Percentiles rank a stretch among this genome's conserved stretches.
phyloP scores from a whole-genome alignment of 352 stramenopile genomes.

The Pythium myriotylum region DNA sequence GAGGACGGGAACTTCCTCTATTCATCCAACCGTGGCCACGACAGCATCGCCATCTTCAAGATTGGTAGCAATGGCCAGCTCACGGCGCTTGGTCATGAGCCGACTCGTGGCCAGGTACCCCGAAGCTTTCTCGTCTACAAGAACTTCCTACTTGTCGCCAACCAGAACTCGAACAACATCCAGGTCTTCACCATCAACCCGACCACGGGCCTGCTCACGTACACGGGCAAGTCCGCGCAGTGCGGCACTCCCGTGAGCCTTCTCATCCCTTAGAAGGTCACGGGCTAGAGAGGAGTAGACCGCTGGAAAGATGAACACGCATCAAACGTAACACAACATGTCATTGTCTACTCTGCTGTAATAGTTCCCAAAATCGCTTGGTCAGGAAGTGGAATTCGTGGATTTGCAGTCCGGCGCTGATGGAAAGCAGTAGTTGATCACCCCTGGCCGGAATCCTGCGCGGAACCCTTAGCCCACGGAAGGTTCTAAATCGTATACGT shows the following conservation, averaged over 20 bases:
- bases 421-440: too few species aligned
- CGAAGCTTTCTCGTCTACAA: constrained; percentile 53
- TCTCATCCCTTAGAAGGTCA: too few species aligned
- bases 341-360: too few species aligned
- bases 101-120: constrained; percentile 42
- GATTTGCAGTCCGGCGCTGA: too few species aligned
- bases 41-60: constrained; percentile 65
- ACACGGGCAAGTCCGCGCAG: constrained; percentile 41
- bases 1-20: constrained; percentile 60
- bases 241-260: constrained; percentile 50
- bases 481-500: too few species aligned
- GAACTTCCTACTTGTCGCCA: constrained; percentile 56
- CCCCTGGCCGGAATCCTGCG: too few species aligned
- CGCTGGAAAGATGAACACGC: too few species aligned
- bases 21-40: constrained; percentile 64
- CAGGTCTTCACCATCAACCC: constrained; percentile 51
- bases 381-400: too few species aligned
- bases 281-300: too few species aligned
- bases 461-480: too few species aligned
- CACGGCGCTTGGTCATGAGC: constrained; percentile 39
- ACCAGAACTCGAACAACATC: constrained; percentile 65
- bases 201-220: constrained; percentile 45
- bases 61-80: constrained; percentile 42
- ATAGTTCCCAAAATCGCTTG: too few species aligned
- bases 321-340: too few species aligned